A percentile compares a stretch with the other conserved stretches of the same genome.
Conservation (phyloP, 768 basidiomycete genomes). For the Leccinum imitatum region DNA sequence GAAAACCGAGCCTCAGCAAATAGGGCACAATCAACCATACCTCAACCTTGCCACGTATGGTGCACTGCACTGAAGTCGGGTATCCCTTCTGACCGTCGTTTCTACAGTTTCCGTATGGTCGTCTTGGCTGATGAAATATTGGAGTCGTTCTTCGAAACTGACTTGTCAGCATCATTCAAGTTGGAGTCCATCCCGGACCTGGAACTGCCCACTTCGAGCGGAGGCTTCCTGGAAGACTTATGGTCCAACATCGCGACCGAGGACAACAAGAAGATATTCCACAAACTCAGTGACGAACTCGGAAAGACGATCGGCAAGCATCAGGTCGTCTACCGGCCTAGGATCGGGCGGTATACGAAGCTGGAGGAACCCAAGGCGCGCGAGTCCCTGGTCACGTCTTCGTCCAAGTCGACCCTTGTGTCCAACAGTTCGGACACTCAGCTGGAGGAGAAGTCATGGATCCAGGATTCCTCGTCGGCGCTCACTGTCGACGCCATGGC, state of each 20-base stretch:
- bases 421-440: slow-evolving; percentile 35
- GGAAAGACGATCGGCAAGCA: slow-evolving; percentile 95
- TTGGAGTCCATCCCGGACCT: slow-evolving; percentile 68
- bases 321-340: slow-evolving; percentile 76
- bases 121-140: slow-evolving; percentile 95
- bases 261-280: slow-evolving; percentile 91
- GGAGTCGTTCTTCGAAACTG: slow-evolving; percentile 95
- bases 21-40: slow-evolving; percentile 84
- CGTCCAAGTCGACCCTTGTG: slow-evolving; percentile 53
- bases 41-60: slow-evolving; percentile 85
- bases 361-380: slow-evolving; percentile 87
- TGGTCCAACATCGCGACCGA: slow-evolving; percentile 90
- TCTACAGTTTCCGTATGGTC: slow-evolving; percentile 91
- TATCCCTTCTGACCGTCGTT: slow-evolving; percentile 11
- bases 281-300: slow-evolving; percentile 90
- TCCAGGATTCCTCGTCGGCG: slow-evolving; percentile 44
- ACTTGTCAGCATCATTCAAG: slow-evolving; percentile 85
- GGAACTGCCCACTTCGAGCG: slow-evolving; percentile 58
- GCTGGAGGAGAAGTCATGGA: background rate
- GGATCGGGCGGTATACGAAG: slow-evolving; percentile 82
- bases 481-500: slow-evolving; percentile 47
- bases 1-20: slow-evolving; percentile 43
- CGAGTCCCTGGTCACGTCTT: slow-evolving; percentile 77
- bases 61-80: background rate
- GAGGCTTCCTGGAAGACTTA: slow-evolving; percentile 74